Conservation (phyloP, 495 filamentous ascomycete genomes). For the Penicillium soppii region DNA sequence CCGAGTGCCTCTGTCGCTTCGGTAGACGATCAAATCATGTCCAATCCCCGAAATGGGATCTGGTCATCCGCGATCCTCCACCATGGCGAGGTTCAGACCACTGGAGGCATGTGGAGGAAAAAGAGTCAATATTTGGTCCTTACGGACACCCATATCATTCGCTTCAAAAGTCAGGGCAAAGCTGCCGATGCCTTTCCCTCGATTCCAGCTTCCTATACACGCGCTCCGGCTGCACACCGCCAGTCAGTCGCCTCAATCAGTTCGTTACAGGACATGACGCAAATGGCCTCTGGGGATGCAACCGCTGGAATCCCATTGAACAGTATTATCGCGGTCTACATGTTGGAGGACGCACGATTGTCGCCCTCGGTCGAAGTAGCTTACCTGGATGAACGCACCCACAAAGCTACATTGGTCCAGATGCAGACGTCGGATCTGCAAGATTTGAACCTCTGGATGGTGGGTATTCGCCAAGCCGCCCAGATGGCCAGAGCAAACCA, state of each 20-base stretch:
- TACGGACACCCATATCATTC: conserved; percentile 77
- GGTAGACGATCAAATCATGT: conserved; percentile 30
- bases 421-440: conserved; percentile 72
- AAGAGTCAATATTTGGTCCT: conserved; percentile 91
- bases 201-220: conserved; percentile 45
- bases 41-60: conserved; percentile 32
- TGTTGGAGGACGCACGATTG: conserved; percentile 73
- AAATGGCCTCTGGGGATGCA: conserved; percentile 48
- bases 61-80: conserved; percentile 54
- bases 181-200: conserved; percentile 64
- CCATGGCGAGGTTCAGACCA: conserved; percentile 77
- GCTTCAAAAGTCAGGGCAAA: conserved; percentile 73
- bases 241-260: conserved; percentile 59
- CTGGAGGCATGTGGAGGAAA: conserved; percentile 76
- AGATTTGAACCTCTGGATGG: conserved; percentile 74
- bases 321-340: conserved; percentile 74
- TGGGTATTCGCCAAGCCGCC: conserved; percentile 62
- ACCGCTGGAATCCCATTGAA: conserved; percentile 61
- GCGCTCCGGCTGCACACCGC: conserved; percentile 39
- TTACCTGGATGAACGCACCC: conserved; percentile 69
- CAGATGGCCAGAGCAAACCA: conserved; percentile 53
- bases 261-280: conserved; percentile 62
- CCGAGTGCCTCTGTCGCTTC: conserved; percentile 36
- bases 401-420: conserved; percentile 58
- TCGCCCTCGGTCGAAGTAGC: conserved; percentile 79